These are phyloP conservation scores for Gigaspora rosea DNA, from an alignment of 192 early-diverging fungal genomes.

Conservation along the genomic window DNA sequence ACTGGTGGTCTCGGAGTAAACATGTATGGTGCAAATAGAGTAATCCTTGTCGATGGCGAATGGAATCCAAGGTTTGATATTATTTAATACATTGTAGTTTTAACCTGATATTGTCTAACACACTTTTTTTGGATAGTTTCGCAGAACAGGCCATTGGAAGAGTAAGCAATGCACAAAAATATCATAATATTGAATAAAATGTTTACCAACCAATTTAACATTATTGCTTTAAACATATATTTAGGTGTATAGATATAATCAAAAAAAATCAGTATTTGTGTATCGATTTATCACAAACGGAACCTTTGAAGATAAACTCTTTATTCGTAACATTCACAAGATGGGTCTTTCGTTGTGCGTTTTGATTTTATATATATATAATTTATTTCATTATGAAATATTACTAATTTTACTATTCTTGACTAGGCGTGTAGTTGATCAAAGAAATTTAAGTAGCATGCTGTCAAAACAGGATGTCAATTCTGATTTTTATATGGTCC, in stretches of 20 bases:
- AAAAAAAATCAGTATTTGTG: slow-evolving; percentile 66
- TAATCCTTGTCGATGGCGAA: slow-evolving; percentile 72
- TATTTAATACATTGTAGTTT: no score
- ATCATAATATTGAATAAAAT: no score
- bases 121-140: slow-evolving; percentile 24
- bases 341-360: slow-evolving; percentile 55
- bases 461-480: background rate
- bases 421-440: slow-evolving; percentile 2
- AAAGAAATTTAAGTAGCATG: background rate
- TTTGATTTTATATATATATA: slow-evolving; percentile 56
- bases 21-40: slow-evolving; percentile 67
- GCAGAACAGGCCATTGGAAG: slow-evolving; percentile 78
- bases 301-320: slow-evolving; percentile 64
- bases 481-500: background rate
- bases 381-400: background rate
- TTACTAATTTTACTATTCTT: background rate
- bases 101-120: background rate
- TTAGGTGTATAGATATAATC: slow-evolving; percentile 66
- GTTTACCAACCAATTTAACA: background rate
- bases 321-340: slow-evolving; percentile 74
- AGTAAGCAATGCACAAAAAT: slow-evolving; percentile 13
- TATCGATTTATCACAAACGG: slow-evolving; percentile 63
- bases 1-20: slow-evolving; percentile 41
- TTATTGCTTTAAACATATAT: background rate
- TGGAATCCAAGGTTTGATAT: slow-evolving; percentile 71